phyloP scores from a whole-genome alignment of 805 yeast genomes.

The Starmerella lactis-condensi region DNA sequence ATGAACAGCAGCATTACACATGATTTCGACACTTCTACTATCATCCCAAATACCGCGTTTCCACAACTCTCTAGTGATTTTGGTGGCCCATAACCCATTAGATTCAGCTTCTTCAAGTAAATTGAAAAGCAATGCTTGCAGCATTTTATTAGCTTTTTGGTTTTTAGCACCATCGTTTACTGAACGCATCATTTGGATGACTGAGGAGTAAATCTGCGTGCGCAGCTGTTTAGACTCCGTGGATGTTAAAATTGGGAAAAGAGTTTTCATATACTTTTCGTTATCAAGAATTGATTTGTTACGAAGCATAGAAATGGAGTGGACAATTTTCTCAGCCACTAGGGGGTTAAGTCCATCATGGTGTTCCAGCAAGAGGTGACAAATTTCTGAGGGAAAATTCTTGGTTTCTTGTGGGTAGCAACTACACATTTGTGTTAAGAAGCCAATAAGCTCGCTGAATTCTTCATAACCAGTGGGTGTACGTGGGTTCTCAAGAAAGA shows the following conservation, averaged over 20 bases:
- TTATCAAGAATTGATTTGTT: slow-evolving; percentile 66
- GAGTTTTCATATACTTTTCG: slow-evolving; percentile 63
- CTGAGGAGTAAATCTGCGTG: slow-evolving; percentile 59
- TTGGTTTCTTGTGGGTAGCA: slow-evolving; percentile 83
- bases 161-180: slow-evolving; percentile 79
- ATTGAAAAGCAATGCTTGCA: slow-evolving; percentile 83
- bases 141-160: slow-evolving; percentile 71
- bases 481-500: slow-evolving; percentile 56
- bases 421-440: slow-evolving; percentile 75
- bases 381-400: slow-evolving; percentile 65
- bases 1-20: slow-evolving; percentile 89
- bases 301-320: slow-evolving; percentile 72
- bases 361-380: slow-evolving; percentile 46
- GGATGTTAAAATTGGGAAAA: slow-evolving; percentile 59
- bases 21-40: slow-evolving; percentile 85
- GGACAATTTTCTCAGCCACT: slow-evolving; percentile 77
- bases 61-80: slow-evolving; percentile 89
- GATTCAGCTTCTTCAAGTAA: slow-evolving; percentile 63
- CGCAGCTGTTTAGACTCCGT: slow-evolving; percentile 70
- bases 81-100: slow-evolving; percentile 91
- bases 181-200: slow-evolving; percentile 58
- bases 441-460: slow-evolving; percentile 71
- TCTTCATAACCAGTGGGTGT: slow-evolving; percentile 41
- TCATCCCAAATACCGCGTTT: slow-evolving; percentile 98
- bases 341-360: slow-evolving; percentile 72